Percentiles rank a stretch among this genome's conserved stretches.
These are phyloP conservation scores for Rhypophila decipiens DNA, from an alignment of 495 filamentous ascomycete species.

Conservation along the genomic window DNA sequence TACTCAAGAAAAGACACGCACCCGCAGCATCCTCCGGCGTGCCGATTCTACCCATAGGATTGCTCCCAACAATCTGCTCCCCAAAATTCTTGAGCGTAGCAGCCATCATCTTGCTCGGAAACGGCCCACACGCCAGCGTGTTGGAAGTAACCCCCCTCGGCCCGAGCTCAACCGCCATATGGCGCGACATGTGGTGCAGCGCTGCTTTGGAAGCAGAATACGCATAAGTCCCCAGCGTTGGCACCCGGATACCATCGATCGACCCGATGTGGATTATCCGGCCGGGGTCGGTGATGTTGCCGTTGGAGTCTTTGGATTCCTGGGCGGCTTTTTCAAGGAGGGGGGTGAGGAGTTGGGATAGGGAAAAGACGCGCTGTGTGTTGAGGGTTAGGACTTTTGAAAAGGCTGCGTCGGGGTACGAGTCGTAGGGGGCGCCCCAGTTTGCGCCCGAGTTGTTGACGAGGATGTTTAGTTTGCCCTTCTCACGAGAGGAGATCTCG, in stretches of 20 bases:
- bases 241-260: constrained; percentile 68
- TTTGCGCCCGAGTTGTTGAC: constrained; percentile 80
- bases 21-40: constrained; percentile 68
- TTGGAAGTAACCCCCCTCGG: constrained; percentile 55
- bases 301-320: constrained; percentile 34
- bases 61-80: constrained; percentile 54
- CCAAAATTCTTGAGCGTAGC: constrained; percentile 56
- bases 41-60: constrained; percentile 69
- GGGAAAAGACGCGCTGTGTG: constrained; percentile 71
- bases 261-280: constrained; percentile 74
- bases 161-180: constrained; percentile 65
- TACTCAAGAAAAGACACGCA: constrained; percentile 66
- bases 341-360: constrained; percentile 68
- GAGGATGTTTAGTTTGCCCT: constrained; percentile 63
- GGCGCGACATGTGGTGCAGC: constrained; percentile 65
- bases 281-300: constrained; percentile 32
- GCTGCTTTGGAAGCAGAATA: constrained; percentile 73
- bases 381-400: constrained; percentile 71
- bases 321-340: constrained; percentile 51
- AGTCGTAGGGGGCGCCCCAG: constrained; percentile 65
- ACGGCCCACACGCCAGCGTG: constrained; percentile 67
- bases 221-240: constrained; percentile 64
- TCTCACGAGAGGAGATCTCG: constrained; percentile 54
- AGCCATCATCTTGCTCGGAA: constrained; percentile 80
- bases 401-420: constrained; percentile 68